Percentiles rank a stretch among this genome's conserved stretches.
Conservation (phyloP, 192 early-diverging fungal genomes). For the Podila clonocystis region DNA sequence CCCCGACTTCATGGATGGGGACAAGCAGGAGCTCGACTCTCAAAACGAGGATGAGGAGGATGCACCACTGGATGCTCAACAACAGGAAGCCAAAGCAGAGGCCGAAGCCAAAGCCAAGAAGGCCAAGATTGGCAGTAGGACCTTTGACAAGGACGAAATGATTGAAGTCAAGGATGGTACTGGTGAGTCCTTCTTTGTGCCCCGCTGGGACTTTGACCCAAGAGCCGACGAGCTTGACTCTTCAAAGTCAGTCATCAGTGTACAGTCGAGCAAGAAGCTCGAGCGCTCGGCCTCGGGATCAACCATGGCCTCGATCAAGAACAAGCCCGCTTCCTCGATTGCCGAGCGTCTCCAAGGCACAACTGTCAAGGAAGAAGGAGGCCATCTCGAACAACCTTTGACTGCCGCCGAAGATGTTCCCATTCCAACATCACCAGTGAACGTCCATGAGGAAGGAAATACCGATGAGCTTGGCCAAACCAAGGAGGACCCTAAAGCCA, state of each 20-base stretch:
- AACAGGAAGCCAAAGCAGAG: slow-evolving; percentile 8
- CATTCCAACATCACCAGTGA: not conserved
- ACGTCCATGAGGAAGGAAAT: not conserved
- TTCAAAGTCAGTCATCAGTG: slow-evolving; percentile 44
- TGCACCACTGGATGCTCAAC: not conserved
- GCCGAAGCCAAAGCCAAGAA: slow-evolving; percentile 25
- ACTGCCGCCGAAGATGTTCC: not conserved
- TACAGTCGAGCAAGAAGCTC: slow-evolving; percentile 34
- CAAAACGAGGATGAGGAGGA: slow-evolving; percentile 14
- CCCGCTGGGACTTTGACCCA: slow-evolving; percentile 48
- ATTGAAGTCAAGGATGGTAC: slow-evolving; percentile 49
- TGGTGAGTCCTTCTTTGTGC: slow-evolving; percentile 49
- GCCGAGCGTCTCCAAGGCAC: slow-evolving; percentile 32
- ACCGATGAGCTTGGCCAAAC: not conserved
- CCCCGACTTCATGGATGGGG: slow-evolving; percentile 11
- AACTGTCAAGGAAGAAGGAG: slow-evolving; percentile 14
- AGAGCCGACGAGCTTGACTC: slow-evolving; percentile 43
- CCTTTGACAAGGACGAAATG: slow-evolving; percentile 53
- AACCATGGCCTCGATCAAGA: slow-evolving; percentile 15
- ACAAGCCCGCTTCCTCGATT: slow-evolving; percentile 20
- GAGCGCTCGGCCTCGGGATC: slow-evolving; percentile 30
- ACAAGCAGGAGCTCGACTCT: slow-evolving; percentile 37
- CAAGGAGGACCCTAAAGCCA: not conserved
- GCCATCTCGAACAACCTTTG: not conserved
- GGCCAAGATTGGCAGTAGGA: slow-evolving; percentile 44